phyloP scores from a whole-genome alignment of 495 filamentous ascomycete species.

The Aspergillus bridgeri region DNA sequence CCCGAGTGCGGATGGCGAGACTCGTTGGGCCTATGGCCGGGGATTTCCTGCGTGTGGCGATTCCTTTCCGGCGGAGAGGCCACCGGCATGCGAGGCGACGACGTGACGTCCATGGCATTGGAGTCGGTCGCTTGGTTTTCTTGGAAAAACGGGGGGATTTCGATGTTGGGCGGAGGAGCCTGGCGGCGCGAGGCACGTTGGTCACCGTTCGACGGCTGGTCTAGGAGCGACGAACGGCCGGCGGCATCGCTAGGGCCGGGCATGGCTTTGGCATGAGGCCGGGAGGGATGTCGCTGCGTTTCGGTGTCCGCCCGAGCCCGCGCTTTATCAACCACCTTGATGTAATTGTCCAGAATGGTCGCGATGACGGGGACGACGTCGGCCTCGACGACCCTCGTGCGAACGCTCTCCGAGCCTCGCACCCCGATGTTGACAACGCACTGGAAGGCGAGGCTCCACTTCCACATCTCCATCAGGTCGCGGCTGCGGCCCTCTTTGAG shows the following conservation, averaged over 20 bases:
- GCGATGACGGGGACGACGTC: slow-evolving; percentile 99
- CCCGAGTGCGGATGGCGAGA: slow-evolving; percentile 44
- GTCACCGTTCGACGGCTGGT: slow-evolving; percentile 41
- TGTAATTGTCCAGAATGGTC: slow-evolving; percentile 98
- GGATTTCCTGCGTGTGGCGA: slow-evolving; percentile 55
- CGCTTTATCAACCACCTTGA: slow-evolving; percentile 88
- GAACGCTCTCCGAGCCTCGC: slow-evolving; percentile 85
- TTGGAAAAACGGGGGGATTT: slow-evolving; percentile 62
- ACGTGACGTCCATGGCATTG: slow-evolving; percentile 58
- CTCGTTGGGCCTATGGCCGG: slow-evolving; percentile 54
- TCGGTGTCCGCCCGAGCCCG: slow-evolving; percentile 77
- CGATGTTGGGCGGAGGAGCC: slow-evolving; percentile 67
- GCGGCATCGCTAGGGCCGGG: slow-evolving; percentile 23
- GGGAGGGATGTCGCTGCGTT: slow-evolving; percentile 50
- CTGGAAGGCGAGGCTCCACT: slow-evolving; percentile 98
- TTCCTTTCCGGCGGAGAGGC: slow-evolving; percentile 74
- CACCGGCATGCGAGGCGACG: slow-evolving; percentile 63
- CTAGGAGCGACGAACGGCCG: slow-evolving; percentile 31
- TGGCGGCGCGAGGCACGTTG: slow-evolving; percentile 57
- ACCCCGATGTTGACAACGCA: slow-evolving; percentile 99
- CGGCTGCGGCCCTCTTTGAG: slow-evolving; percentile 93
- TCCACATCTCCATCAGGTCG: slow-evolving; percentile 99
- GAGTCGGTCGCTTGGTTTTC: slow-evolving; percentile 45
- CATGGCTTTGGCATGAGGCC: slow-evolving; percentile 38
- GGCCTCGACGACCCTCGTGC: slow-evolving; percentile 93